Conservation (phyloP, 108 stramenopile genomes). For the Epithemia pelagica region DNA sequence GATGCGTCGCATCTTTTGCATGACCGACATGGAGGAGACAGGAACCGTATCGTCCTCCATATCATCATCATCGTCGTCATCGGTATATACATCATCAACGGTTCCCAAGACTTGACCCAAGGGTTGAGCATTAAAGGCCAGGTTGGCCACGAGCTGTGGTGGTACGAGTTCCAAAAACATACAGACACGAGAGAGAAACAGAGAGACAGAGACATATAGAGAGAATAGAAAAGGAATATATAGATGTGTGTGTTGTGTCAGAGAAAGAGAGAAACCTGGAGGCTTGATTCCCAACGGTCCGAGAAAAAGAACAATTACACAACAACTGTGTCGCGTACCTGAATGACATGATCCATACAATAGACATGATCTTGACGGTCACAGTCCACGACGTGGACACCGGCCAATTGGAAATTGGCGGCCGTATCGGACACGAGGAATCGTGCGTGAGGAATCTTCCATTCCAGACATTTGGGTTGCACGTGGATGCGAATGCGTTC, state of each 20-base stretch:
- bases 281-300: too few species aligned
- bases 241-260: too few species aligned
- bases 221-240: too few species aligned
- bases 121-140: neutral
- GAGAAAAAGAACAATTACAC: too few species aligned
- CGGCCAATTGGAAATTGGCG: neutral
- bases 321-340: too few species aligned
- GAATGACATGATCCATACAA: neutral
- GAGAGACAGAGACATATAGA: too few species aligned
- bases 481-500: neutral
- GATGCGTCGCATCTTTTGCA: neutral
- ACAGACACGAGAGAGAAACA: too few species aligned
- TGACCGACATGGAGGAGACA: too few species aligned
- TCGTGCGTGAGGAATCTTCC: neutral
- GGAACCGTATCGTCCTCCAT: neutral
- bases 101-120: neutral
- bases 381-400: neutral
- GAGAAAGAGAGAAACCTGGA: too few species aligned
- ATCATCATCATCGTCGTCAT: neutral
- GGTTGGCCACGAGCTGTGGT: neutral
- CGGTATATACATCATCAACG: neutral
- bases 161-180: too few species aligned
- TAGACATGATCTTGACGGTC: neutral
- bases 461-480: neutral
- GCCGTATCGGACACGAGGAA: neutral